These are phyloP conservation scores for Dendryphion nanum DNA, from an alignment of 2,329 filamentous ascomycete species.

Conservation along the genomic window DNA sequence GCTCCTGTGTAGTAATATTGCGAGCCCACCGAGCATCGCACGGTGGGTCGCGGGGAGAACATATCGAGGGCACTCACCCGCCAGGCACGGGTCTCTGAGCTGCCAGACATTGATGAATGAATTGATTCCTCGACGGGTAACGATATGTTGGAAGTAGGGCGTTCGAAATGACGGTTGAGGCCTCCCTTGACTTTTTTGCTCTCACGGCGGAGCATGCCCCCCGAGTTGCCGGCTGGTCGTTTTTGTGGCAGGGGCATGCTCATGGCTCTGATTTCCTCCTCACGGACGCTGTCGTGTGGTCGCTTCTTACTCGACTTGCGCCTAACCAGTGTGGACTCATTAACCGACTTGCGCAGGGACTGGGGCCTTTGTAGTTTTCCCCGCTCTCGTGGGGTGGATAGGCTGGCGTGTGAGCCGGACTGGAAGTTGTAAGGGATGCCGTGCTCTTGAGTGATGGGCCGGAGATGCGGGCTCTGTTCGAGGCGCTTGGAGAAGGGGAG, in stretches of 20 bases:
- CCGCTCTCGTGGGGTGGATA: constrained; percentile 39
- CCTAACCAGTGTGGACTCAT: constrained; percentile 57
- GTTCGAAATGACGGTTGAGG: constrained; percentile 56
- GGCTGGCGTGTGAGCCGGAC: constrained; percentile 35
- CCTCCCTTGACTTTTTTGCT: constrained; percentile 64
- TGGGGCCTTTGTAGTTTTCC: constrained; percentile 48
- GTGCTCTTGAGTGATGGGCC: constrained; percentile 42
- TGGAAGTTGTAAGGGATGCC: constrained; percentile 47
- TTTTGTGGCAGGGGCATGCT: constrained; percentile 64
- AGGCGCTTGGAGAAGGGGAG: constrained; percentile 43
- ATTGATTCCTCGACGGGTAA: constrained; percentile 72
- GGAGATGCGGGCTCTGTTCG: constrained; percentile 49
- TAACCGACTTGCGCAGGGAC: constrained; percentile 56
- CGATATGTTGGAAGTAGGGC: constrained; percentile 70
- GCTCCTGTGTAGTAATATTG: constrained; percentile 50
- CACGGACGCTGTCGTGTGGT: constrained; percentile 72
- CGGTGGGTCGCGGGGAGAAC: constrained; percentile 80
- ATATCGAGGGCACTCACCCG: constrained; percentile 76
- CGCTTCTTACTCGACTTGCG: constrained; percentile 73
- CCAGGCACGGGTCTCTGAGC: constrained; percentile 73
- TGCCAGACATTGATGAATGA: constrained; percentile 72
- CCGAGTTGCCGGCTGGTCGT: constrained; percentile 60
- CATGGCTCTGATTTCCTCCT: constrained; percentile 88
- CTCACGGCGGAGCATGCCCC: constrained; percentile 62
- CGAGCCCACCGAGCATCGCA: constrained; percentile 70